Evolutionary conservation across 2,329 filamentous ascomycete species (phyloP), one percentile per base, ranked within the genome.

Genomic region (Aureobasidium sp.): DNA sequence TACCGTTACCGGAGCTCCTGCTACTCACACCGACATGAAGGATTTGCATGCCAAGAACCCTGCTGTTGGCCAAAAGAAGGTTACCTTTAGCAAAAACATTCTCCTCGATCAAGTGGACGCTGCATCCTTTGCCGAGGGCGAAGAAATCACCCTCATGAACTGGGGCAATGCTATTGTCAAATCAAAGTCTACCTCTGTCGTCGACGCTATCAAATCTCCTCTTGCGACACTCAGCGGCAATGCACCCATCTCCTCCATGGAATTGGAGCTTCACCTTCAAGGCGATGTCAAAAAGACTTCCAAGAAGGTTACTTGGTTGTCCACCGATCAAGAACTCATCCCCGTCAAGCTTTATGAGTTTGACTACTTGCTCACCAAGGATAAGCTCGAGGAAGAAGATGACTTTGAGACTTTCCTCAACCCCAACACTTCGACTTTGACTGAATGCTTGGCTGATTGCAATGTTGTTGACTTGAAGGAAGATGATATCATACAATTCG

Each of bases 261-360:
- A 92, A 66, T 85, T 96, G 63, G 93, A 97, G 80, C 88, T 98
- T n/a, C 92, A 98, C 79, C 88, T 98, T 58, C 89, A 92, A 73
- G 95, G 95, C 65, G 95, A 98, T 78, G 93, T 98, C 79, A 97
- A 97, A 85, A 91, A 93, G 76, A 98, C 95, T 0, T 90, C 94
- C 75, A 98, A 98, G 89, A 98, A 98, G 86, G 89, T 98, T 43
- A 98, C 95, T 1, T 98, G 95, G 95, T 84, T 98, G 55, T 91
- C 93, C 1, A 88, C 87, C 0, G 88, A 93, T 71, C 92, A 95
- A 81, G 88, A 92, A 66, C 87, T 97, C 0, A 85, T 97, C 18
- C 90, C 91, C 10, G 90, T 96, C 27, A 93, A 97, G 79, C 87
- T 97, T 15, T 95, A 95, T 81, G 94, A 98, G 72, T 98, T 98